Base-by-base conservation (phyloP, 78 protist genomes). In the Isochrysis galbana region DNA sequence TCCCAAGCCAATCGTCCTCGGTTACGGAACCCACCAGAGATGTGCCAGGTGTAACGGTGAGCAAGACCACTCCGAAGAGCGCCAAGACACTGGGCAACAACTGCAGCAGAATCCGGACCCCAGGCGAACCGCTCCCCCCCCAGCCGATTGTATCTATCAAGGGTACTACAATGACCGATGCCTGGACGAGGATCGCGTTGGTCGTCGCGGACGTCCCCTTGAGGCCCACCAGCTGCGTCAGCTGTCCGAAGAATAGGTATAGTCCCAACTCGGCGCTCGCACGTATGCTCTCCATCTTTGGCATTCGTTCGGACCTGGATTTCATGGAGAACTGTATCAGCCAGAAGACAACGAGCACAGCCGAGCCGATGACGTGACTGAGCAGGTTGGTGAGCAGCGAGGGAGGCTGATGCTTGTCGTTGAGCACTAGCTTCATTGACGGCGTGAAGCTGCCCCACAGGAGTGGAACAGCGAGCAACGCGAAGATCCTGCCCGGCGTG, bases 231-330 rank as follows among this genome's bases (percentile, higher is more conserved):
- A 61, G 7, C 72, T 61, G 72, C 26, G 26, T 11, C 11, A 61
- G 72, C 72, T 61, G 72, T n/a, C 72, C 72, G 72, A 61, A 61
- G 72, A 61, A 61, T 23, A 61, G 72, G 72, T 61, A 61, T 23
- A 61, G 38, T 23, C 72, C 72, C 38, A 61, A n/a, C 26, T 61
- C 72, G 26, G 38, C 11, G 26, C 72, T 61, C n/a, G 72, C 72
- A 23, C 11, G 11, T 54, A 54, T 54, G 32, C 67, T 14, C 67
- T 22, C 21, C 67, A 54, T 14, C 14, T 22, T 54, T 21, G 21
- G 67, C 32, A 14, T 22, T 21, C 67, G 67, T 14, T 14, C 14
- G 14, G 67, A 14, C 14, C 67, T 54, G 67, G 67, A 14, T 14
- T 14, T 21, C 32, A 14, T 54, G 67, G 21, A 54, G 67, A 14